Percentiles rank a stretch among this genome's conserved stretches.
These are phyloP conservation scores for Fennellomyces sp. DNA, from an alignment of 371 early-diverging fungal species.

Conservation along the genomic window DNA sequence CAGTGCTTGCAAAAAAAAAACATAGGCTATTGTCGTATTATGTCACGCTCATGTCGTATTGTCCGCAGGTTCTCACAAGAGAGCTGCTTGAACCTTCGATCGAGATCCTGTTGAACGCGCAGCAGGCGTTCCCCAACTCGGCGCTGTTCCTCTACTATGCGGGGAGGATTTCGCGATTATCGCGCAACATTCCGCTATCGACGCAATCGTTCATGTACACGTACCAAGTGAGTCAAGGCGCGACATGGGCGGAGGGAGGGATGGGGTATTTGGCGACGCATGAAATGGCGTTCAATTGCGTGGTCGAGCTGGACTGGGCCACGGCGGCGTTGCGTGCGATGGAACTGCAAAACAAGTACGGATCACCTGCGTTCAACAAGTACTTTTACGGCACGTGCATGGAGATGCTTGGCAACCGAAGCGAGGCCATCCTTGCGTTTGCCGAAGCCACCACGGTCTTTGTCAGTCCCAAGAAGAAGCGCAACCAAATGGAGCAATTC, in stretches of 20 bases:
- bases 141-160: conserved; percentile 67
- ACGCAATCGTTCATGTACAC: conserved; percentile 54
- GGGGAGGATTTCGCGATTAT: conserved; percentile 61
- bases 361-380: conserved; percentile 56
- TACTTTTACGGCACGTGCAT: conserved; percentile 64
- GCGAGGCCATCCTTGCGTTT: conserved; percentile 55
- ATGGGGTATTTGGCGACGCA: conserved; percentile 56
- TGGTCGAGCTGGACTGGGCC: conserved; percentile 58
- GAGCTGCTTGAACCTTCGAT: conserved; percentile 56
- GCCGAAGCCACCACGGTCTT: conserved; percentile 51
- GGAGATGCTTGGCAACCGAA: conserved; percentile 52
- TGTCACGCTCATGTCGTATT: conserved; percentile 42
- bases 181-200: conserved; percentile 44
- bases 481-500: conserved; percentile 59
- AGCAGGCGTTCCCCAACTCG: conserved; percentile 59
- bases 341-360: conserved; percentile 49
- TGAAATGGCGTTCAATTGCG: conserved; percentile 62
- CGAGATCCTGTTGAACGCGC: conserved; percentile 60
- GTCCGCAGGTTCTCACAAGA: conserved; percentile 46
- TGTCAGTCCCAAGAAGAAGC: conserved; percentile 30
- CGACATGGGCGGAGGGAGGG: conserved; percentile 47
- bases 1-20: neutral
- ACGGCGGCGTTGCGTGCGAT: conserved; percentile 46
- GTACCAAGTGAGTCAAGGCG: conserved; percentile 44
- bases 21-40: conserved; percentile 44